Evolutionary conservation across 306 rosid species (phyloP), one percentile per base, ranked within the genome.

Genomic region (Quercus alba): DNA sequence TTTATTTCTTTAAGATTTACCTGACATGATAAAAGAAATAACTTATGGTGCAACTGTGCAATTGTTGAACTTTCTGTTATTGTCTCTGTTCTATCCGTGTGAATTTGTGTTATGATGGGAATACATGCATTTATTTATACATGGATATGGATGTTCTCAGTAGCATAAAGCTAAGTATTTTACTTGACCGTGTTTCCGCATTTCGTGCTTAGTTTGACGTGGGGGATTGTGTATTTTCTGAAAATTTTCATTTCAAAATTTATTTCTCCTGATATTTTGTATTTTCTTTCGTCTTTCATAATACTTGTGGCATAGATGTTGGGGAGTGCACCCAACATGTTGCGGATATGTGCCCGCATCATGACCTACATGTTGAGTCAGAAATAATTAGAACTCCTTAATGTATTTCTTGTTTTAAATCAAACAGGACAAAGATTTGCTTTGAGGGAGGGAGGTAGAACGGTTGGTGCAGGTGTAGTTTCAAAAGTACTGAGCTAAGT

Each of bases 391-490:
- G n/a, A n/a, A 20, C 26, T 5, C 25, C 26, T 35, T 72, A 49
- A 28, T 51, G 72, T 33, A 61, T 46, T 75, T 74, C 54, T 75
- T 81, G 64, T 59, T 58, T 3, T 83, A 66, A 55, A 21, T 77
- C 68, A 77, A 74, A 52, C 94, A 96, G 99, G 99, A 80, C 99
- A 96, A 90, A 87, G 99, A 90, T 96, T 95, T 93, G 98, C 98
- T 51, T 87, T 96, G 85, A 90, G 99, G 86, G 99, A 96, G 85
- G 99, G 99, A 51, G 98, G 99, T 44, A 96, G 99, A 86, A 96
- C 99, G 6, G 99, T 96, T 64, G 99, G 99, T 79, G 99, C 99
- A 1, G 99, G 99, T 69, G 99, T 96, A 80, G 99, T 96, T 70
- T 93, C 99, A 5, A 96, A 96, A 91, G 92, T 93, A 81, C 64